Evolutionary conservation across 2,329 filamentous ascomycete genomes (phyloP), one percentile per base, ranked within the genome.

Genomic region (Amesomyces nigricolor): DNA sequence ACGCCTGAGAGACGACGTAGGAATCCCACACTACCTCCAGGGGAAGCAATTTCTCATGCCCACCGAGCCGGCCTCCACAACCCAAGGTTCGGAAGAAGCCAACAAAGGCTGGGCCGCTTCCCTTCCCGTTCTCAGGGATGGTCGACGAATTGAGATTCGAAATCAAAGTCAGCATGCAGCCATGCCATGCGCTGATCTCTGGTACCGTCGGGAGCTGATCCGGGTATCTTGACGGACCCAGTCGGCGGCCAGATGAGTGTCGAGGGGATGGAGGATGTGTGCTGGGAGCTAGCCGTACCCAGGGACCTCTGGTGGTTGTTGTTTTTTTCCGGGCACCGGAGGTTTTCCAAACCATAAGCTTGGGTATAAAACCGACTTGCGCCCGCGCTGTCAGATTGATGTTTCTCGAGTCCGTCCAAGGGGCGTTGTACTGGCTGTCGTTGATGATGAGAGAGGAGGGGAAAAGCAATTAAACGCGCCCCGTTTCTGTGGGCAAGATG

Each of bases 401-500:
- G 22, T 26, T 26, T 26, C 22, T 26, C 22, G 6, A 26, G 22
- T 26, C 22, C 22, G 22, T 26, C 22, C 22, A 26, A 26, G 22
- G 4, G 22, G 4, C 6, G 22, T 26, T 26, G 22, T 26, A 26
- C 22, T 26, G 22, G 22, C 22, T 26, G 22, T 26, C 22, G 22
- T 43, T 35, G 38, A 14, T 29, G 1, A 7, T 26, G 19, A 37
- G 3, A 11, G 14, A 19, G 16, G 42, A 39, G 22, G 30, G 35
- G 26, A 51, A 53, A 53, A 57, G 50, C 35, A 42, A 53, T 57
- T 52, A 53, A 60, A 49, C 51, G 46, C 39, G 48, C 4, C 32
- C 13, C 3, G 9, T 26, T 30, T 47, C 30, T 51, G 47, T 48
- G 40, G 29, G 50, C 40, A 38, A 14, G 16, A 14, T 19, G 54